Evolutionary conservation across 495 filamentous ascomycete species (phyloP).

Genomic region (Penicillium fimorum): DNA sequence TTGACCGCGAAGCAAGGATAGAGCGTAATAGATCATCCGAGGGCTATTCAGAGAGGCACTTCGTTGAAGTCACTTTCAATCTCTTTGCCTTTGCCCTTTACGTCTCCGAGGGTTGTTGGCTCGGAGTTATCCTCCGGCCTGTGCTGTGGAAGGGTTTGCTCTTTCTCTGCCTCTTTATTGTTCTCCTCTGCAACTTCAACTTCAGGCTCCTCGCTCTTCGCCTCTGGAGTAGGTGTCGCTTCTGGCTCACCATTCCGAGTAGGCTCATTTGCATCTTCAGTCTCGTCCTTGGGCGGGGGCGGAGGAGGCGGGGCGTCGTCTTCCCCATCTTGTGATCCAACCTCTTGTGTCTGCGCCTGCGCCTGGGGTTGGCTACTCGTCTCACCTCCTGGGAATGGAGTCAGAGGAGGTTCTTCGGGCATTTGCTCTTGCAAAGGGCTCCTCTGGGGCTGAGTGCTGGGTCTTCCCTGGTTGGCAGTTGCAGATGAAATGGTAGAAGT

Average conservation of each 20-base stretch:
- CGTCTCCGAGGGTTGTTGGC: constrained; percentile 9
- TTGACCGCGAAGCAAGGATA: constrained; percentile 1
- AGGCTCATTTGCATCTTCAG: constrained; percentile 16
- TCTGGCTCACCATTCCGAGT: constrained; percentile 25
- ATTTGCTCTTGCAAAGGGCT: constrained; percentile 23
- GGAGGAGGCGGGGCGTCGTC: constrained; percentile 30
- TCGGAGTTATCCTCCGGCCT: constrained; percentile 26
- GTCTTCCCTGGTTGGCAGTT: constrained; percentile 30
- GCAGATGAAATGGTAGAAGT: constrained; percentile 33
- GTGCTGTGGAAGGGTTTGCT: constrained; percentile 28
- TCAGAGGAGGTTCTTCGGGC: constrained; percentile 37
- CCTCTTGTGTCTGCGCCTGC: constrained; percentile 24
- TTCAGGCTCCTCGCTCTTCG: constrained; percentile 12
- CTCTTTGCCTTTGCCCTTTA: constrained; percentile 36
- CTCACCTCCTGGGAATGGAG: constrained; percentile 45
- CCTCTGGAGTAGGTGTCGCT: constrained; percentile 8
- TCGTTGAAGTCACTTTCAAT: constrained; percentile 43
- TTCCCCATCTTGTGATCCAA: constrained; percentile 29
- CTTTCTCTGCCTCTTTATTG: constrained; percentile 16
- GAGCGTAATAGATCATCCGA: constrained; percentile 5
- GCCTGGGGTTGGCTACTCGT: constrained; percentile 34
- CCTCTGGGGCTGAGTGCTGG: constrained; percentile 23
- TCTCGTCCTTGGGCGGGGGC: constrained; percentile 41
- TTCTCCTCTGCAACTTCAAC: constrained; percentile 11
- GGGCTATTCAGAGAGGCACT: constrained; percentile 33